phyloP scores from a whole-genome alignment of 345 rosid species.

The Syzygium oleosum region DNA sequence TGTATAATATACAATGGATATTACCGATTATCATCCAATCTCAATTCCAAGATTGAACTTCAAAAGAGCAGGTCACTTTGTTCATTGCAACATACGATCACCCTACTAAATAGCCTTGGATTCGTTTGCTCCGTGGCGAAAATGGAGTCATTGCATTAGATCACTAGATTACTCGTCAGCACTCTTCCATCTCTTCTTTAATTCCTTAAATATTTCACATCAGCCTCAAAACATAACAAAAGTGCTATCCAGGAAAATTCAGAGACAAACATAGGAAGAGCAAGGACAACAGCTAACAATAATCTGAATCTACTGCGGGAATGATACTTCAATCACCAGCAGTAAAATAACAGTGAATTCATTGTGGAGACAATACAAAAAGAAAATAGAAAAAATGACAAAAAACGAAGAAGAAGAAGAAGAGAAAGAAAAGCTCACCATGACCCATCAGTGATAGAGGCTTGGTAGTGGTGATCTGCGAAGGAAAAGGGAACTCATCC shows the following conservation, averaged over 20 bases:
- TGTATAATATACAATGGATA: not conserved
- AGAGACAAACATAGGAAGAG: not conserved
- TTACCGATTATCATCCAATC: not conserved
- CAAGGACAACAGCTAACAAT: not conserved
- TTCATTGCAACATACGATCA: not conserved
- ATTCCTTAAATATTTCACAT: not conserved
- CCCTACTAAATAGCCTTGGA: not conserved
- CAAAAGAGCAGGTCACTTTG: not conserved
- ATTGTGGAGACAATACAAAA: not conserved
- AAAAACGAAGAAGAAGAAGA: not conserved
- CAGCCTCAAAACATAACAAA: not conserved
- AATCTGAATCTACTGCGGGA: not conserved
- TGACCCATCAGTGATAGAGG: constrained; percentile 60
- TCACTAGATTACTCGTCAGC: not conserved
- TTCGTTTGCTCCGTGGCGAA: not conserved
- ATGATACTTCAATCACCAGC: not conserved
- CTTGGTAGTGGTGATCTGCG: constrained; percentile 45
- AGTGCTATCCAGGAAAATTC: not conserved
- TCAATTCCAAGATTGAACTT: not conserved
- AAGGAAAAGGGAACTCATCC: constrained; percentile 66
- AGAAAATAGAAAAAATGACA: not conserved
- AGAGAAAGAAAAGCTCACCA: constrained; percentile 25
- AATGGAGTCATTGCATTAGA: not conserved
- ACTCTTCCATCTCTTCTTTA: not conserved
- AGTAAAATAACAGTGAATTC: not conserved